Conservation (phyloP, 257 asterid species). For the Salvia rosmarinus region DNA sequence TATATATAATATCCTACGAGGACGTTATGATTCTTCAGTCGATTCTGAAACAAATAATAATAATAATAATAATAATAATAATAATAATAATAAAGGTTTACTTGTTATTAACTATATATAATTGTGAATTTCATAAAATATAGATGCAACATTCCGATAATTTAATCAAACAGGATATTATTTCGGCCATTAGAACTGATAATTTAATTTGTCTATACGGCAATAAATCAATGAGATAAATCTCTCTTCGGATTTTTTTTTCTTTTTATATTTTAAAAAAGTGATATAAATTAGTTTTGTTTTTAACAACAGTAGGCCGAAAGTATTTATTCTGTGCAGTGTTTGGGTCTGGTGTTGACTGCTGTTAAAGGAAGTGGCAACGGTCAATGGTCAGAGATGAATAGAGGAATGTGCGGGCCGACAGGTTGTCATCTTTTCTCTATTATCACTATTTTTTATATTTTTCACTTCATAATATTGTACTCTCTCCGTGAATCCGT, state of each 20-base stretch:
- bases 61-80: no score
- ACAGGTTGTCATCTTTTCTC: constrained; percentile 24
- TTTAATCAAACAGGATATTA: not conserved
- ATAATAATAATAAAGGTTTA: no score
- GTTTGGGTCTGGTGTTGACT: constrained; percentile 25
- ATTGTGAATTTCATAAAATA: no score
- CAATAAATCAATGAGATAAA: no score
- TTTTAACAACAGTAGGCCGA: constrained; percentile 26
- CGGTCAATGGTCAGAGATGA: constrained; percentile 43
- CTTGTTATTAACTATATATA: no score
- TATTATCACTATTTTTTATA: constrained; percentile 8
- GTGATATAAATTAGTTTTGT: not conserved
- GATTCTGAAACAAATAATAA: no score
- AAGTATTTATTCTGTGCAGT: constrained; percentile 6
- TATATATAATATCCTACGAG: no score
- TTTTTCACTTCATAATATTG: not conserved
- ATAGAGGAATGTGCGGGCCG: constrained; percentile 37
- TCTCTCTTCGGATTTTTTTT: no score
- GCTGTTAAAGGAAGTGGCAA: constrained; percentile 30
- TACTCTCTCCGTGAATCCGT: no score
- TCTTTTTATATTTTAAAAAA: not conserved
- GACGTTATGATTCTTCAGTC: no score
- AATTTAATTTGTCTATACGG: not conserved
- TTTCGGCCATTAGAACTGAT: not conserved
- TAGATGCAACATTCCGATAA: no score